Evolutionary conservation across 1,284 basidiomycete species (phyloP).

Genomic region (Boletus sp.): DNA sequence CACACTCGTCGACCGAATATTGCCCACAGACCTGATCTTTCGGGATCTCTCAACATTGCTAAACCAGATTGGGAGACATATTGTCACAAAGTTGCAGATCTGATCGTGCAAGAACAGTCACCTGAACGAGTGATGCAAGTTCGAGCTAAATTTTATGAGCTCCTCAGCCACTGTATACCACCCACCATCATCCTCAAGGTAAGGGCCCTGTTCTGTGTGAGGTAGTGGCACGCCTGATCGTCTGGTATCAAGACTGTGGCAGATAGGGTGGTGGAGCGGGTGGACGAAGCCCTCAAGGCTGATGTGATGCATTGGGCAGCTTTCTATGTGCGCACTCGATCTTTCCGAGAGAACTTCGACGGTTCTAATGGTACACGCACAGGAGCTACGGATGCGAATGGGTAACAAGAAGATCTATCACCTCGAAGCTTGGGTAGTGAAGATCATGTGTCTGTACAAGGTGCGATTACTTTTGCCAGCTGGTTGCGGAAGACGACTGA

Average conservation of each 20-base stretch:
- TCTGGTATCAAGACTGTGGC: conserved; percentile 71
- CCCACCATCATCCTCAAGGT: conserved; percentile 90
- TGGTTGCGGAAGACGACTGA: conserved; percentile 17
- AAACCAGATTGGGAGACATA: conserved; percentile 99
- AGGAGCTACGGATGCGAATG: conserved; percentile 89
- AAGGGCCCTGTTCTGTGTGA: conserved; percentile 11
- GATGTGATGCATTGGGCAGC: conserved; percentile 97
- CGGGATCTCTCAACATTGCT: conserved; percentile 74
- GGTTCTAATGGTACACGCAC: conserved; percentile 1
- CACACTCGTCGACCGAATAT: conserved; percentile 4
- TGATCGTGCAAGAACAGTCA: conserved; percentile 92
- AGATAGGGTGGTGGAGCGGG: conserved; percentile 79
- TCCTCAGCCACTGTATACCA: conserved; percentile 98
- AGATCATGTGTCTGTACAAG: conserved; percentile 80
- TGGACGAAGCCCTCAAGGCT: conserved; percentile 77
- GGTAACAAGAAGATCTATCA: conserved; percentile 97
- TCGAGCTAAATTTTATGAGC: conserved; percentile 90
- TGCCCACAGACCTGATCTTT: conserved; percentile 62
- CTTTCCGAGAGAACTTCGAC: background rate
- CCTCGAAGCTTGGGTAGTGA: conserved; percentile 89
- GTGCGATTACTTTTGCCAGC: conserved; percentile 34
- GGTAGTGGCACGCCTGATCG: conserved; percentile 3
- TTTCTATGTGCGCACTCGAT: conserved; percentile 70
- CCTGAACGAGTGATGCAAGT: conserved; percentile 91
- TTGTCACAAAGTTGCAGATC: conserved; percentile 89